Percentiles rank a stretch among this genome's conserved stretches.
phyloP scores from a whole-genome alignment of 495 filamentous ascomycete genomes.

The Tuber brumale region DNA sequence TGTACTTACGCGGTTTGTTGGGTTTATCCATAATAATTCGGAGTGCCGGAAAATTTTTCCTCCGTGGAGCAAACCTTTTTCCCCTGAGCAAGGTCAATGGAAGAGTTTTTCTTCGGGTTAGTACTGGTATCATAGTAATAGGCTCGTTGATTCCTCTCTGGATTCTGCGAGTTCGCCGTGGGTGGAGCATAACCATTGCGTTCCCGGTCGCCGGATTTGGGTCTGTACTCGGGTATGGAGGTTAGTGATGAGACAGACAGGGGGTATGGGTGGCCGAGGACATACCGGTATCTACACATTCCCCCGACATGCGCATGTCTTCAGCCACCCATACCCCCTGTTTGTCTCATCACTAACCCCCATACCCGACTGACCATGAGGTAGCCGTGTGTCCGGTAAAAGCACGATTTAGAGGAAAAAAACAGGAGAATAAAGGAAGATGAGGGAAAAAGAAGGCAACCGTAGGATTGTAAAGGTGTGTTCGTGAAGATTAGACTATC shows the following conservation, averaged over 20 bases:
- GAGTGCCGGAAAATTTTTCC: not conserved
- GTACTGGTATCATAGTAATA: not conserved
- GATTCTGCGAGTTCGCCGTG: not conserved
- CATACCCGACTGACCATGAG: not conserved
- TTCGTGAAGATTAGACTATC: not conserved
- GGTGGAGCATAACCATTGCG: not conserved
- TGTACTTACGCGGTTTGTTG: not conserved
- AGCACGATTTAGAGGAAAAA: not conserved
- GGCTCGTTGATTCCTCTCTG: not conserved
- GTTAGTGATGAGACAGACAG: no score
- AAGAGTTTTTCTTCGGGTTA: not conserved
- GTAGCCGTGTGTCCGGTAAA: not conserved
- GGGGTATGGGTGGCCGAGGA: no score
- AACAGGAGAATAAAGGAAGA: not conserved
- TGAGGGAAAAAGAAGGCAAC: not conserved
- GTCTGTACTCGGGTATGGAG: no score
- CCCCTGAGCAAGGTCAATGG: not conserved
- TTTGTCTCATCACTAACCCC: no score
- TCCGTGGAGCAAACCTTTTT: not conserved
- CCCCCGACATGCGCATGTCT: no score
- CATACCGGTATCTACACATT: no score
- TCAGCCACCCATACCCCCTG: no score
- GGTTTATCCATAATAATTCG: not conserved
- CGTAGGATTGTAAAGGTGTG: not conserved
- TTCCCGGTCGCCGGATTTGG: not conserved